phyloP scores from a whole-genome alignment of 129 eudicot genomes.

The Lonicera japonica region DNA sequence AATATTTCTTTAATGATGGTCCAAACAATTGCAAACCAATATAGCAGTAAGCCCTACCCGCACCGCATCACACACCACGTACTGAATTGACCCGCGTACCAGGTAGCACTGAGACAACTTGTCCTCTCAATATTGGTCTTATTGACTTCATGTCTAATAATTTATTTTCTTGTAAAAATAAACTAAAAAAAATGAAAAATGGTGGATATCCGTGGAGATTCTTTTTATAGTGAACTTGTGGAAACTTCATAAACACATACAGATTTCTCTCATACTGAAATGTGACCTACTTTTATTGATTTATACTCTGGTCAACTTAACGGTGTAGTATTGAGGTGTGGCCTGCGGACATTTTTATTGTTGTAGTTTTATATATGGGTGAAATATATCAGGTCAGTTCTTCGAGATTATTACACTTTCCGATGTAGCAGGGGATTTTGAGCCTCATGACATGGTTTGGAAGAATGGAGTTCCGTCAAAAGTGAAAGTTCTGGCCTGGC shows the following conservation, averaged over 20 bases:
- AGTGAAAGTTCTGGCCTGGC: too few species aligned
- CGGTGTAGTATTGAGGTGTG: background rate
- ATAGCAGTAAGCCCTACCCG: background rate
- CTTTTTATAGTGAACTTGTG: background rate
- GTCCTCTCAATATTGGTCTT: background rate
- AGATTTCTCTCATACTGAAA: background rate
- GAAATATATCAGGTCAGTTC: too few species aligned
- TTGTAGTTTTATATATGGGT: background rate
- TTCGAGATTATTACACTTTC: too few species aligned
- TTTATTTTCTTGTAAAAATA: too few species aligned
- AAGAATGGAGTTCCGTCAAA: too few species aligned
- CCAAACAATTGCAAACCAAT: background rate
- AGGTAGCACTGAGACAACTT: background rate
- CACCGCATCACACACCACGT: background rate
- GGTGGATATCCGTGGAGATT: background rate
- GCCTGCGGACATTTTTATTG: background rate
- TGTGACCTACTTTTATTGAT: background rate
- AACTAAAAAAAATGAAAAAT: too few species aligned
- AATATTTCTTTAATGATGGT: background rate
- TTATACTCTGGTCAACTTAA: background rate
- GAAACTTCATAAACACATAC: background rate
- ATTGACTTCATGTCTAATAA: background rate
- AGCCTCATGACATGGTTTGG: too few species aligned
- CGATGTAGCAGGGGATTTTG: too few species aligned
- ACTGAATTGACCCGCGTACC: background rate